Evolutionary conservation across 306 rosid species (phyloP), one percentile per base, ranked within the genome.

Genomic region (Sicyos baderoa): DNA sequence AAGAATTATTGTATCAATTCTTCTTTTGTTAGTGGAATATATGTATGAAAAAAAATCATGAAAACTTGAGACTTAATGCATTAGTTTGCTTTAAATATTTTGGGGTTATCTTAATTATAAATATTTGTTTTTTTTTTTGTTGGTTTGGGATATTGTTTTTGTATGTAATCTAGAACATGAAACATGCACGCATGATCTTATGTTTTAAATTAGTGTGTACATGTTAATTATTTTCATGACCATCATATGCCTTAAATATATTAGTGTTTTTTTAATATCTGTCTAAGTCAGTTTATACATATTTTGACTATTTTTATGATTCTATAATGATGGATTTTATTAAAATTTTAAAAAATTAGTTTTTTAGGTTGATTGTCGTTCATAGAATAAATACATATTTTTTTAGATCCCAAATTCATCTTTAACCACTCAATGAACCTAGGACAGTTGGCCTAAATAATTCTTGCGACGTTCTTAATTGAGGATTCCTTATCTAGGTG

Each of bases 121-220:
- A 22, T 11, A 6, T 8, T 0, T 19, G 13, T 19, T 18, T 8
- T 0, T 19, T 4, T 19, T 18, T 54, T 18, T 54, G 4, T 7
- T 6, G 21, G 18, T 18, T 53, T 17, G 25, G 9, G 63, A 57
- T 57, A 25, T n/a, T n/a, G n/a, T 12, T 15, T 32, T 37, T 37
- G 44, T 37, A 15, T 27, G 13, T 35, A 60, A 35, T 60, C 21
- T 7, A 60, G 48, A 60, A 35, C 6, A 32, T 32, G 44, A 57
- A 57, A 9, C 68, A 62, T 62, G 68, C 50, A 62, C 18, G 68
- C 69, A 63, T 62, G 69, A 37, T 35, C 40, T 35, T 35, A 35
- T 35, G 7, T 2, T 35, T 3, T 35, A 35, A 35, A 35, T 35
- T 35, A 35, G 40, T 35, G 40, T 35, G 4, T 35, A 35, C 40